Base-by-base conservation (phyloP, 2,329 filamentous ascomycete species). In the Aspergillus sojae region DNA sequence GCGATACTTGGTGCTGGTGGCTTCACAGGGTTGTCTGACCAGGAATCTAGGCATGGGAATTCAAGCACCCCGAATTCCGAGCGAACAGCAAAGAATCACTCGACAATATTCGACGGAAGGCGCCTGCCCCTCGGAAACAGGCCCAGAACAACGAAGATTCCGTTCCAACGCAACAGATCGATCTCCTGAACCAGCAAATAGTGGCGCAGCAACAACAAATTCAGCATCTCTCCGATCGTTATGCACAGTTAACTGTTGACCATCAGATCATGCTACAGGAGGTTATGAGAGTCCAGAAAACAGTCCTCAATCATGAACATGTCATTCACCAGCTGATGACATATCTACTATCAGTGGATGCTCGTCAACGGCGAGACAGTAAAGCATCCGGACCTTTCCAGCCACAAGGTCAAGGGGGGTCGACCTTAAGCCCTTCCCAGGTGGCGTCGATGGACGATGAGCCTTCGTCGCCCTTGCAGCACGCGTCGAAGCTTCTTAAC, bases 61-160 rank as follows among this genome's bases (percentile, higher is more conserved):
- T 99, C 77, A 96, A 95, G 76, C 95, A 99, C 74, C 94, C 94
- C 14, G 93, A 97, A 72, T 99, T 99, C 81, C 91, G 93, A 71
- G 90, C 91, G 68, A 94, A 97, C 79, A 96, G 94, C 80, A 97
- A 97, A 78, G 93, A 97, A 75, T 95, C 93, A 53, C 84, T 99
- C 55, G 95, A 99, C 74, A 98, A 97, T 70, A 99, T 99, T 73
- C 89, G 93, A 72, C 87, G 95, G 70, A 99, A 99, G 81, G 94
- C 95, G 2, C 95, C 95, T 0, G 93, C 94, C 1, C 92, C 94
- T 3, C 85, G 94, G 68, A 98, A 97, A 76, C 79, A 85, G 36
- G 79, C 84, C 3, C 86, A 87, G 68, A 81, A 82, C 21, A 90
- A 89, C 62, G 93, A 97, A 58, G 85, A 91, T 53, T 89, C 91